Evolutionary conservation across 805 yeast genomes (phyloP).

Genomic region (Blastobotrys muscicola): DNA sequence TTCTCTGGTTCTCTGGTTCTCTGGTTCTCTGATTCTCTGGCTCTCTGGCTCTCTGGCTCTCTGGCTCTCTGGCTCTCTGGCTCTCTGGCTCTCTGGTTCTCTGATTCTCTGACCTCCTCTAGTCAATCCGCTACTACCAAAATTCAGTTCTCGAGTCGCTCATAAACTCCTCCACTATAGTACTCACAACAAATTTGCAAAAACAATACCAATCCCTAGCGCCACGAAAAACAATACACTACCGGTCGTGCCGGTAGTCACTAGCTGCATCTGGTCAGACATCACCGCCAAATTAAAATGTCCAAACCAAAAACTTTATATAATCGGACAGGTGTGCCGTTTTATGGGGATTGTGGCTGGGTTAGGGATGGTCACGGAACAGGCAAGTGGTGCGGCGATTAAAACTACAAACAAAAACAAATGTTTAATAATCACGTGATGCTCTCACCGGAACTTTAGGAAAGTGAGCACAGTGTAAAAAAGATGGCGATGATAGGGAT

Average conservation of each 20-base stretch:
- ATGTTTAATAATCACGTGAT: neutral
- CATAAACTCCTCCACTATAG: neutral
- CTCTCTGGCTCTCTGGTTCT: neutral
- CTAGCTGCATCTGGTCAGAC: neutral
- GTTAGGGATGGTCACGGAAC: neutral
- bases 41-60: no score
- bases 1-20: no score
- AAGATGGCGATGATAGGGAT: no score
- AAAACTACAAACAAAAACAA: neutral
- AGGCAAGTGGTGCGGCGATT: neutral
- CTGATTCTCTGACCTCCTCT: no score
- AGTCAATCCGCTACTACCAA: no score
- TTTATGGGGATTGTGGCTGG: neutral
- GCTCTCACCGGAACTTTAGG: no score
- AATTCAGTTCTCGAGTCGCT: neutral
- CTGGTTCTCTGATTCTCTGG: no score
- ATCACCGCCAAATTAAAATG: no score
- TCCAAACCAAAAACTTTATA: no score
- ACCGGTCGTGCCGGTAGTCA: conserved; percentile 4
- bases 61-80: neutral
- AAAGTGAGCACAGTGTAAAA: no score
- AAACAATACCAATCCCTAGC: conserved; percentile 13
- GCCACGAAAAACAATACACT: conserved; percentile 14
- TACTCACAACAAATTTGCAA: conserved; percentile 15
- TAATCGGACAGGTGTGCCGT: neutral